These are phyloP conservation scores for Ploettnerulaceae sp. DNA, from an alignment of 2,329 filamentous ascomycete species.

Conservation along the genomic window DNA sequence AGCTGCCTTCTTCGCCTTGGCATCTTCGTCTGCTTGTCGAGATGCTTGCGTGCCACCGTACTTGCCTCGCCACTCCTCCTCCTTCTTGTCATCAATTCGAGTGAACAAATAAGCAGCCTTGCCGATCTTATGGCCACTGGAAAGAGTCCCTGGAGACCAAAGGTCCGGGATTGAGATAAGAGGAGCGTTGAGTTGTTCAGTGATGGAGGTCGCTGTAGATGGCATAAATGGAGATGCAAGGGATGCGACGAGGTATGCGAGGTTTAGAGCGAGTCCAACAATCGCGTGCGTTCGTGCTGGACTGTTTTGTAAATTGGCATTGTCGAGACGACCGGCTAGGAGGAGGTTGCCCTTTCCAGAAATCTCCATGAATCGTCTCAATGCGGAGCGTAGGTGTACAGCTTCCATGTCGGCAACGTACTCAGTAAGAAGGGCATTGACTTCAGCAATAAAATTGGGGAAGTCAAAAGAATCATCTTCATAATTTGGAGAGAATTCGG, in stretches of 20 bases:
- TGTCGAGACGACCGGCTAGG: conserved; percentile 43
- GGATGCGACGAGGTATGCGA: conserved; percentile 75
- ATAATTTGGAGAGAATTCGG: conserved; percentile 52
- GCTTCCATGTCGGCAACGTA: conserved; percentile 66
- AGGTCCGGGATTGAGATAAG: conserved; percentile 59
- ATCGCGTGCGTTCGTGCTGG: conserved; percentile 38
- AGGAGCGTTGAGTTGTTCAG: conserved; percentile 63
- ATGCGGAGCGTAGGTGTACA: conserved; percentile 64
- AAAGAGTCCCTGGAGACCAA: conserved; percentile 58
- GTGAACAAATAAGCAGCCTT: conserved; percentile 75
- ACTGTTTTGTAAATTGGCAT: conserved; percentile 36
- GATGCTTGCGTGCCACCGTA: conserved; percentile 65
- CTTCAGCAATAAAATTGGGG: conserved; percentile 43
- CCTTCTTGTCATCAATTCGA: conserved; percentile 77
- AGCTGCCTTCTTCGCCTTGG: conserved; percentile 36
- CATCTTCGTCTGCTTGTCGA: conserved; percentile 67
- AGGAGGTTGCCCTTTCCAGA: conserved; percentile 59
- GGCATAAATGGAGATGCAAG: conserved; percentile 83
- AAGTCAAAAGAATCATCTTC: conserved; percentile 50
- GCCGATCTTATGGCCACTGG: conserved; percentile 75
- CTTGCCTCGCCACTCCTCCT: conserved; percentile 74
- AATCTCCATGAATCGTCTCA: conserved; percentile 62
- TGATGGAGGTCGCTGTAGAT: conserved; percentile 68
- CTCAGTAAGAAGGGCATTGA: conserved; percentile 60
- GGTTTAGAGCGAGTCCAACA: conserved; percentile 76